These are phyloP conservation scores for Hypoxylon trugodes DNA, from an alignment of 495 filamentous ascomycete species.

Conservation along the genomic window DNA sequence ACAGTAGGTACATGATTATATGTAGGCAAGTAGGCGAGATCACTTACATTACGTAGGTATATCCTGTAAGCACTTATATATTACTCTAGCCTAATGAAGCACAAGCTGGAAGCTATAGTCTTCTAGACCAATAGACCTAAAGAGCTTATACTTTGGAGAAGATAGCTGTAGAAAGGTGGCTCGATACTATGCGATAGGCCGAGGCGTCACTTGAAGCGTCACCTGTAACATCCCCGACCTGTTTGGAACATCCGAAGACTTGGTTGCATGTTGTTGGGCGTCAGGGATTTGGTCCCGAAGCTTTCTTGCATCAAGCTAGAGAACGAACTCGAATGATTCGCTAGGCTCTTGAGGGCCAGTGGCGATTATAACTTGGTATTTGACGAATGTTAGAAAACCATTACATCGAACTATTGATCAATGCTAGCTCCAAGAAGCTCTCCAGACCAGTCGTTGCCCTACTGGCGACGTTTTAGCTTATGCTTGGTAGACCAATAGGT, in stretches of 20 bases:
- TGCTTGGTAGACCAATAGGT: slow-evolving; percentile 7
- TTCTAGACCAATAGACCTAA: background rate
- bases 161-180: background rate
- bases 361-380: background rate
- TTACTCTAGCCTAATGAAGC: too few species aligned
- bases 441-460: slow-evolving; percentile 21
- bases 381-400: slow-evolving; percentile 7
- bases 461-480: background rate
- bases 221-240: slow-evolving; percentile 51
- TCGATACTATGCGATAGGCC: slow-evolving; percentile 24
- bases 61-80: slow-evolving; percentile 9
- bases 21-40: slow-evolving; percentile 12
- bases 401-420: background rate
- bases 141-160: background rate
- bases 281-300: slow-evolving; percentile 23
- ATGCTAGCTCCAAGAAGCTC: slow-evolving; percentile 9
- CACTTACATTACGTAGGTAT: slow-evolving; percentile 32
- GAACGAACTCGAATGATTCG: slow-evolving; percentile 46
- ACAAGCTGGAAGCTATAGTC: too few species aligned
- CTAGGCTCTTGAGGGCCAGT: slow-evolving; percentile 15
- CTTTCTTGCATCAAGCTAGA: slow-evolving; percentile 39
- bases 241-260: slow-evolving; percentile 50
- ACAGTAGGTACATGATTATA: slow-evolving; percentile 7
- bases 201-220: slow-evolving; percentile 55
- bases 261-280: slow-evolving; percentile 17